A percentile compares a stretch with the other conserved stretches of the same genome.
phyloP scores from a whole-genome alignment of 2,329 filamentous ascomycete species.

The Colletotrichum sp. region DNA sequence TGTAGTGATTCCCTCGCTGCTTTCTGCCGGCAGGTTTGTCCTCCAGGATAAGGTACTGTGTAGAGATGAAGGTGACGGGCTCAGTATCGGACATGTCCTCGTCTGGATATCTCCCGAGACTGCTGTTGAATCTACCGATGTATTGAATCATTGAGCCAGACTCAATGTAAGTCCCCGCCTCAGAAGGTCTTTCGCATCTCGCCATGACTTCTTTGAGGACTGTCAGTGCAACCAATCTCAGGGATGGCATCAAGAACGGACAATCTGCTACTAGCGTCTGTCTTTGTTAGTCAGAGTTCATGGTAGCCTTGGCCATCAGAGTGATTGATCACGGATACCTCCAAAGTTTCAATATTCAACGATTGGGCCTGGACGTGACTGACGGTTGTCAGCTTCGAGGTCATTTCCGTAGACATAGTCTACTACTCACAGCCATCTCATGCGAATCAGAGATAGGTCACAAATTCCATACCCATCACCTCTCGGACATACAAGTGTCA shows the following conservation, averaged over 20 bases:
- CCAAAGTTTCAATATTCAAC: neutral
- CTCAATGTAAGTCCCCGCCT: neutral
- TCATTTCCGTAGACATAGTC: neutral
- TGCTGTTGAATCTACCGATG: neutral
- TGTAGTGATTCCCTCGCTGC: neutral
- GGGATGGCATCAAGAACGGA: neutral
- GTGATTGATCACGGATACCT: neutral
- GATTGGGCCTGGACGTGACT: neutral
- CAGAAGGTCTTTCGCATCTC: neutral
- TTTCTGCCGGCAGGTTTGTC: neutral
- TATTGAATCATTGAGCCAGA: neutral
- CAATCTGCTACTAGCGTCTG: neutral
- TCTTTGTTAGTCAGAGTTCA: constrained; percentile 3
- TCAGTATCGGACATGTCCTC: neutral
- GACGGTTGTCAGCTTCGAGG: neutral
- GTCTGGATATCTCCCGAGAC: neutral
- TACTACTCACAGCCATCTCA: neutral
- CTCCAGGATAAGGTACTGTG: neutral
- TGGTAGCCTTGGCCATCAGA: neutral
- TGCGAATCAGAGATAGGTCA: neutral
- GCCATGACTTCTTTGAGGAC: neutral
- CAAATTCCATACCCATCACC: neutral
- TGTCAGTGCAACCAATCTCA: neutral
- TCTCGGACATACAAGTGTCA: neutral
- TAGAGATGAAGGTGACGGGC: neutral